phyloP scores from a whole-genome alignment of 2,329 filamentous ascomycete species.

The Endoconidiophora laricicola region DNA sequence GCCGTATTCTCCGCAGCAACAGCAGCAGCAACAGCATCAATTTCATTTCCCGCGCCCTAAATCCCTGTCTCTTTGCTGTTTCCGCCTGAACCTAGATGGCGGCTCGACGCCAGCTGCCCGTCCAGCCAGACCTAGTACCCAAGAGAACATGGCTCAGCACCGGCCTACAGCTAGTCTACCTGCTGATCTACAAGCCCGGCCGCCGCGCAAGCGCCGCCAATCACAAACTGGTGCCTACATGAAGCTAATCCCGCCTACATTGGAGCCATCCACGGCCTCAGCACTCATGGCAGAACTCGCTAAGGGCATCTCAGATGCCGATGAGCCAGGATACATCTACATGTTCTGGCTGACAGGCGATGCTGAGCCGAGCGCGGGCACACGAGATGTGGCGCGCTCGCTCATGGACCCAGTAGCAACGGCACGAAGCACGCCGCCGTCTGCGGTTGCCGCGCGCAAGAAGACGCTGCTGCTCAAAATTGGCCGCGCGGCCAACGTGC shows the following conservation, averaged over 20 bases:
- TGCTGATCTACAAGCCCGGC: conserved; percentile 22
- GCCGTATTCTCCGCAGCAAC: not conserved
- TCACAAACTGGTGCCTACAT: conserved; percentile 25
- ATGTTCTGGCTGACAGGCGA: conserved; percentile 87
- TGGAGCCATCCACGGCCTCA: conserved; percentile 53
- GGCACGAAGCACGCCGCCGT: conserved; percentile 21
- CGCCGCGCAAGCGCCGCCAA: conserved; percentile 15
- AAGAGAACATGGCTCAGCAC: conserved; percentile 20
- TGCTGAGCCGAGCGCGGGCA: not conserved
- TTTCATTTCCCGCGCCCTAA: not conserved
- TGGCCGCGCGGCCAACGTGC: conserved; percentile 61
- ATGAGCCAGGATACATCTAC: conserved; percentile 85
- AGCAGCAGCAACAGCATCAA: too few species aligned
- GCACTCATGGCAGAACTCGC: conserved; percentile 59
- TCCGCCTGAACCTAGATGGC: conserved; percentile 1
- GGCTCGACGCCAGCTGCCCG: not conserved
- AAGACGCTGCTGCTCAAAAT: conserved; percentile 55
- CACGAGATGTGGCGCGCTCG: conserved; percentile 1
- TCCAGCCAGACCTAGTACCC: not conserved
- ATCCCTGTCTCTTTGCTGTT: conserved; percentile 8
- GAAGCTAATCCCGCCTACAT: conserved; percentile 50
- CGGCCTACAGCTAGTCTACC: conserved; percentile 30
- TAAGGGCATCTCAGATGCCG: conserved; percentile 49
- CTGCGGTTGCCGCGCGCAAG: conserved; percentile 18
- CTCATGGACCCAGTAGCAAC: conserved; percentile 14